These are phyloP conservation scores for Colletotrichum sp. DNA, from an alignment of 2,329 filamentous ascomycete genomes.

Conservation along the genomic window DNA sequence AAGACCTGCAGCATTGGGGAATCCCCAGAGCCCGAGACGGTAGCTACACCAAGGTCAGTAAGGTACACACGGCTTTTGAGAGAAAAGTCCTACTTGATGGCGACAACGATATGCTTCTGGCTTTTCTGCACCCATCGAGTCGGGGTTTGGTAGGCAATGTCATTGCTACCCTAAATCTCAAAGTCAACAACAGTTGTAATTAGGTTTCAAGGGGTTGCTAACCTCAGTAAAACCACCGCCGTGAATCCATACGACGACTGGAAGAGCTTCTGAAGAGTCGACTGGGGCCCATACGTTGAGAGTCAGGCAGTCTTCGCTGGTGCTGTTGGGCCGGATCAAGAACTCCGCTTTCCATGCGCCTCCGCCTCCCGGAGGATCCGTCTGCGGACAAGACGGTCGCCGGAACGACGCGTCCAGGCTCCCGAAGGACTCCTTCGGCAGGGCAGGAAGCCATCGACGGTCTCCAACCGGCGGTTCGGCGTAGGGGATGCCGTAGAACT, in stretches of 20 bases:
- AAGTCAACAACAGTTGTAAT: background rate
- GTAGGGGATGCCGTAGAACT: slow-evolving; percentile 41
- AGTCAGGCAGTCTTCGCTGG: slow-evolving; percentile 46
- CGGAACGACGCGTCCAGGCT: background rate
- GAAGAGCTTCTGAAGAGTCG: slow-evolving; percentile 40
- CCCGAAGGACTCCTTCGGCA: slow-evolving; percentile 25
- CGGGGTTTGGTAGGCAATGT: background rate
- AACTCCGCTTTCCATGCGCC: background rate
- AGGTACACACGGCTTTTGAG: too few species aligned
- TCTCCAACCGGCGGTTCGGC: slow-evolving; percentile 29
- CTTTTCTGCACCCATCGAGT: slow-evolving; percentile 39
- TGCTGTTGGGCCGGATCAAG: background rate
- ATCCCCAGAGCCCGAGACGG: slow-evolving; percentile 46
- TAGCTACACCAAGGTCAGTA: slow-evolving; percentile 29
- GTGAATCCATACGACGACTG: slow-evolving; percentile 52
- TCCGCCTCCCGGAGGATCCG: background rate
- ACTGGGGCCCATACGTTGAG: slow-evolving; percentile 50
- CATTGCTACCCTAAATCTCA: background rate
- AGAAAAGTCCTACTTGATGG: slow-evolving; percentile 39
- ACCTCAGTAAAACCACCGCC: slow-evolving; percentile 43
- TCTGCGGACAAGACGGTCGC: background rate
- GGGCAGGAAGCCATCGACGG: slow-evolving; percentile 22
- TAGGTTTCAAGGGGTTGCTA: background rate
- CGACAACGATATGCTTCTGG: slow-evolving; percentile 45
- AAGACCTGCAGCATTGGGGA: slow-evolving; percentile 32